These are phyloP conservation scores for Coemansia sp. DNA, from an alignment of 192 early-diverging fungal genomes.

Conservation along the genomic window DNA sequence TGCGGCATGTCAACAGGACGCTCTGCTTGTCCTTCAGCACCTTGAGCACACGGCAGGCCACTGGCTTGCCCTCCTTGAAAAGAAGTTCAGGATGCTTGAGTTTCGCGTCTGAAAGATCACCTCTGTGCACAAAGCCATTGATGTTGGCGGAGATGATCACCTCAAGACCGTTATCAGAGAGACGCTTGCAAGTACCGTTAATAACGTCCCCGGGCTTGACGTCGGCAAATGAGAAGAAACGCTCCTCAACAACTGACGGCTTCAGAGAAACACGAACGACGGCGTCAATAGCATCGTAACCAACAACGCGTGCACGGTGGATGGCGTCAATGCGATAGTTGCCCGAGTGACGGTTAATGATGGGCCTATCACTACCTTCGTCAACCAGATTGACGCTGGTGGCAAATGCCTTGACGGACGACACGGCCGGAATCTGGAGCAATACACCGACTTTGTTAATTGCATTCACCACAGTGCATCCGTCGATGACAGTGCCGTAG, in stretches of 20 bases:
- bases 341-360: constrained; percentile 48
- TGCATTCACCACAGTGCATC: constrained; percentile 59
- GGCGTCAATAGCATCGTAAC: constrained; percentile 73
- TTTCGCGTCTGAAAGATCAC: constrained; percentile 72
- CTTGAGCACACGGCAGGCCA: constrained; percentile 72
- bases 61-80: constrained; percentile 69
- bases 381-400: constrained; percentile 71
- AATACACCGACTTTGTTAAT: constrained; percentile 63
- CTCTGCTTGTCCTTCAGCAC: constrained; percentile 56
- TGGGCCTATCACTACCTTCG: constrained; percentile 54
- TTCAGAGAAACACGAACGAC: constrained; percentile 72
- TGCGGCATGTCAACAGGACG: constrained; percentile 73
- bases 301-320: constrained; percentile 78
- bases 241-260: constrained; percentile 63
- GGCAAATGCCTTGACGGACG: constrained; percentile 16
- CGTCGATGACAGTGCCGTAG: constrained; percentile 70
- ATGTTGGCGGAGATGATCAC: constrained; percentile 60
- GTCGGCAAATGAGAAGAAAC: constrained; percentile 67
- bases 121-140: constrained; percentile 65
- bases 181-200: constrained; percentile 50
- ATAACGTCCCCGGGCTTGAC: constrained; percentile 42
- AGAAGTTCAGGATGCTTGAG: constrained; percentile 64
- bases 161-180: constrained; percentile 57
- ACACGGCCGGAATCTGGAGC: constrained; percentile 51
- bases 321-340: constrained; percentile 62